phyloP scores from a whole-genome alignment of 345 rosid genomes.

The Moricandia arvensis region DNA sequence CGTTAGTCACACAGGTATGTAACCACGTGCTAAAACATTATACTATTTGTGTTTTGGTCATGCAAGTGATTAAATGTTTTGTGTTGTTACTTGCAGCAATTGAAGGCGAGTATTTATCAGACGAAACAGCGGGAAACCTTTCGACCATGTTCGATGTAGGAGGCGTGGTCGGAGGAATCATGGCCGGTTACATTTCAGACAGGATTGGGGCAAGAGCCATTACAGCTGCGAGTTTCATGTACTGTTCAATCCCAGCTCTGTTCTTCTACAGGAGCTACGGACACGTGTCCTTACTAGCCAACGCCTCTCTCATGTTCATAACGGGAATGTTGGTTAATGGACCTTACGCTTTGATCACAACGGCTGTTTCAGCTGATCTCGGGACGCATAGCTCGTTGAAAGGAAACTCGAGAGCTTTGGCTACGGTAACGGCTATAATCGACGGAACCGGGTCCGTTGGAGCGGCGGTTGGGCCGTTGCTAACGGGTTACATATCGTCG shows the following conservation, averaged over 20 bases:
- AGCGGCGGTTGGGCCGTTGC: conserved; percentile 90
- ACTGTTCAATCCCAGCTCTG: conserved; percentile 85
- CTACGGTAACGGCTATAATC: conserved; percentile 94
- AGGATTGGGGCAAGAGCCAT: conserved; percentile 78
- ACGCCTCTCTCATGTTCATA: conserved; percentile 67
- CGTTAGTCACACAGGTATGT: conserved; percentile 77
- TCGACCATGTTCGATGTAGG: conserved; percentile 93
- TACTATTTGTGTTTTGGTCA: background rate
- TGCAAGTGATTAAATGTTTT: conserved; percentile 6
- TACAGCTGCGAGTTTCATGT: conserved; percentile 92
- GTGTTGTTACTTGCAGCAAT: conserved; percentile 54
- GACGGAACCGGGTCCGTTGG: conserved; percentile 98
- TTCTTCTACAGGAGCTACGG: conserved; percentile 83
- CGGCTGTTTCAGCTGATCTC: conserved; percentile 92
- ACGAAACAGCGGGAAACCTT: conserved; percentile 71
- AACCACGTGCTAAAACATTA: background rate
- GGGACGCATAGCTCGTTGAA: conserved; percentile 90
- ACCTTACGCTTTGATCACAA: conserved; percentile 91
- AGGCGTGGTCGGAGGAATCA: conserved; percentile 91
- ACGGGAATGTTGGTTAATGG: conserved; percentile 93
- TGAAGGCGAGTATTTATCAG: conserved; percentile 75
- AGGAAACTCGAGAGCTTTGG: conserved; percentile 89
- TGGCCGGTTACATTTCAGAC: conserved; percentile 94
- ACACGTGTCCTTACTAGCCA: conserved; percentile 57
- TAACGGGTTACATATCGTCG: conserved; percentile 86